phyloP scores from a whole-genome alignment of 176 grass and related monocot genomes.

The Elymus sibiricus region DNA sequence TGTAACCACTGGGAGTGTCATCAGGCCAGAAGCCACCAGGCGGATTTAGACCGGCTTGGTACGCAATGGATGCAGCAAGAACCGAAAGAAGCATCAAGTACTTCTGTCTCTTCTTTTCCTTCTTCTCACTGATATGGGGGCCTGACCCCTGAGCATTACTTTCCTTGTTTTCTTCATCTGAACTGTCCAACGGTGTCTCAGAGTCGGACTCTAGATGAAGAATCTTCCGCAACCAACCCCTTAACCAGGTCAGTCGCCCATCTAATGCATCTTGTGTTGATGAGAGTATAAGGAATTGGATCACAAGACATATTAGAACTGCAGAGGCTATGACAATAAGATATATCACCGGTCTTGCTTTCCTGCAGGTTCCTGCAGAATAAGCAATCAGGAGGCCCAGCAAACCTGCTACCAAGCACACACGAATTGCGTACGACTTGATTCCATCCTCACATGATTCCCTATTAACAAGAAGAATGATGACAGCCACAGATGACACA shows the following conservation, averaged over 20 bases:
- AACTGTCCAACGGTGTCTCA: background rate
- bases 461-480: conserved; percentile 35
- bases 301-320: conserved; percentile 18
- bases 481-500: conserved; percentile 31
- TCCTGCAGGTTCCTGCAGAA: conserved; percentile 37
- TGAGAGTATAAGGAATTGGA: conserved; percentile 16
- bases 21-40: conserved; percentile 44
- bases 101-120: conserved; percentile 20
- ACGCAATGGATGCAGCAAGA: conserved; percentile 46
- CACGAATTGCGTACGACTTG: conserved; percentile 22
- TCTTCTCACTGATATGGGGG: background rate
- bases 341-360: conserved; percentile 14
- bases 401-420: conserved; percentile 34
- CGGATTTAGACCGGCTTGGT: conserved; percentile 50
- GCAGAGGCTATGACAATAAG: conserved; percentile 11
- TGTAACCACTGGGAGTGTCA: background rate
- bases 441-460: conserved; percentile 45
- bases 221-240: background rate
- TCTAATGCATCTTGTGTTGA: background rate
- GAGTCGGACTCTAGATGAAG: background rate
- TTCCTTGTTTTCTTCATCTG: background rate
- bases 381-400: conserved; percentile 27
- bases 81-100: conserved; percentile 52
- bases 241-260: background rate
- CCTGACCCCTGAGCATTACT: background rate